Evolutionary conservation across 306 rosid genomes (phyloP).

Genomic region (Hippophae rhamnoides): DNA sequence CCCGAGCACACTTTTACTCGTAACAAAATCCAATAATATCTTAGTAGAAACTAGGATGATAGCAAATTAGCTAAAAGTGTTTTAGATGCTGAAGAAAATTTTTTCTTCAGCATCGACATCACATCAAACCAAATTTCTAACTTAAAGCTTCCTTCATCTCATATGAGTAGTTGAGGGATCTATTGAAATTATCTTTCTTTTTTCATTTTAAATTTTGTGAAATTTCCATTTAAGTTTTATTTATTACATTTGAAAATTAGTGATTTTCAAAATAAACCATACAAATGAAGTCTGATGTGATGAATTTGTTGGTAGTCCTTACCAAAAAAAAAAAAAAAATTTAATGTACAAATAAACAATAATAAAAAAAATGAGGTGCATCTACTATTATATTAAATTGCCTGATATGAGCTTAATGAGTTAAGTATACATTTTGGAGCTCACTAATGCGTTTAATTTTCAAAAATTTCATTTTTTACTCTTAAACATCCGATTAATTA

Average conservation of each 20-base stretch:
- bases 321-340: constrained; percentile 5
- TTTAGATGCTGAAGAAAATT: constrained; percentile 29
- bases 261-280: not conserved
- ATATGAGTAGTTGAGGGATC: constrained; percentile 40
- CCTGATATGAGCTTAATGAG: too few relatives aligned
- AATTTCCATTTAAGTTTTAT: too few relatives aligned
- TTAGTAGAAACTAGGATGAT: constrained; percentile 19
- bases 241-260: too few relatives aligned
- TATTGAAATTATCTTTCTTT: not conserved
- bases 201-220: not conserved
- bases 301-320: constrained; percentile 4
- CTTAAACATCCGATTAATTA: too few relatives aligned
- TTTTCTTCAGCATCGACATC: constrained; percentile 17
- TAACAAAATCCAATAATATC: constrained; percentile 14
- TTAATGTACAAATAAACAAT: not conserved
- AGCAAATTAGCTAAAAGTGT: constrained; percentile 26
- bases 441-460: too few relatives aligned
- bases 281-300: constrained; percentile 15
- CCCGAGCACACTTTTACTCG: too few relatives aligned
- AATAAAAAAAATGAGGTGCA: constrained; percentile 2
- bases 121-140: constrained; percentile 27
- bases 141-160: constrained; percentile 25
- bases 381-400: not conserved
- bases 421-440: too few relatives aligned
- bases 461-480: too few relatives aligned